A percentile compares a stretch with the other conserved stretches of the same genome.
Conservation (phyloP, 768 basidiomycete species). For the Lactarius vividus region DNA sequence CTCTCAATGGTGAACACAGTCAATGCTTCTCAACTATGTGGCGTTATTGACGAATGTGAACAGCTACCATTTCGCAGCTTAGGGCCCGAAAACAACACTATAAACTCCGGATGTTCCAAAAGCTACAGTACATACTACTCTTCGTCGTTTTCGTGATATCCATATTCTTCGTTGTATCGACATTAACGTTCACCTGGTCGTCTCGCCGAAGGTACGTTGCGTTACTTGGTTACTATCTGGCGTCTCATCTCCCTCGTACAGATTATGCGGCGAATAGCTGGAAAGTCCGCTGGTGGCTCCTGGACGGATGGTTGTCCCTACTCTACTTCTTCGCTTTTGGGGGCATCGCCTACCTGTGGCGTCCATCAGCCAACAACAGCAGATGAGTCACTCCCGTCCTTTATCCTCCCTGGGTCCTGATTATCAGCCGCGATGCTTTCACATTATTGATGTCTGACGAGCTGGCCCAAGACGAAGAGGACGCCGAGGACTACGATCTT, state of each 20-base stretch:
- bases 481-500: constrained; percentile 89
- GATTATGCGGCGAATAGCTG: constrained; percentile 92
- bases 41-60: constrained; percentile 10
- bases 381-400: constrained; percentile 53
- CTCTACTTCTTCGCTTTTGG: constrained; percentile 82
- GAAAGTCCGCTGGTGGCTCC: constrained; percentile 90
- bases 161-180: constrained; percentile 90
- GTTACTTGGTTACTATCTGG: no score
- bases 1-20: constrained; percentile 63
- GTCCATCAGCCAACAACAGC: constrained; percentile 86
- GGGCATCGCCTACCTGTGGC: constrained; percentile 87
- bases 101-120: constrained; percentile 86
- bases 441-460: constrained; percentile 96
- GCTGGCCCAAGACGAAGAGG: constrained; percentile 90
- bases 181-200: constrained; percentile 90
- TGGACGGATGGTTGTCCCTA: constrained; percentile 91
- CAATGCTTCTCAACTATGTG: neutral
- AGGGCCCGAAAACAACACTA: constrained; percentile 81
- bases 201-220: constrained; percentile 71
- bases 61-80: constrained; percentile 87
- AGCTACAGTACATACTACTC: constrained; percentile 81
- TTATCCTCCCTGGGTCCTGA: constrained; percentile 14
- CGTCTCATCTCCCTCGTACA: constrained; percentile 33
- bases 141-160: constrained; percentile 77
- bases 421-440: constrained; percentile 37